Conservation (phyloP, 2,329 filamentous ascomycete species). For the Escovopsis sp. region DNA sequence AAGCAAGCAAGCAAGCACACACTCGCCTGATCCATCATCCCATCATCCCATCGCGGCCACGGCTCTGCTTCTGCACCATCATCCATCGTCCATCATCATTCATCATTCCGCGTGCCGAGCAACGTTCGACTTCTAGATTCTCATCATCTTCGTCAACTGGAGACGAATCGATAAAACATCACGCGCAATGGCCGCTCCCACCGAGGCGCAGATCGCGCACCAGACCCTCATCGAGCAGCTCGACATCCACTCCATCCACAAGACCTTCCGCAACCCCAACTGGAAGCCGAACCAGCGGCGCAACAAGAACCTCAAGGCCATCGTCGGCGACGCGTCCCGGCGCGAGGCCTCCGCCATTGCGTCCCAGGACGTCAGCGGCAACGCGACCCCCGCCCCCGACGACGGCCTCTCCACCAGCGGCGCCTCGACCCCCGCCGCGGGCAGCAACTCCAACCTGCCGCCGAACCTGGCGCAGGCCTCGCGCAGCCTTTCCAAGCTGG, state of each 20-base stretch:
- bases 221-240: conserved; percentile 78
- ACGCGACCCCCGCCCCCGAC: conserved; percentile 46
- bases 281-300: conserved; percentile 91
- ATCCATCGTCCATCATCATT: background rate
- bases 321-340: conserved; percentile 75
- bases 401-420: conserved; percentile 43
- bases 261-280: conserved; percentile 75
- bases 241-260: conserved; percentile 74
- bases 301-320: conserved; percentile 98
- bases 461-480: conserved; percentile 81
- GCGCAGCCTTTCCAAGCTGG: conserved; percentile 71
- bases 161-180: too few species aligned
- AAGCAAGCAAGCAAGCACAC: background rate
- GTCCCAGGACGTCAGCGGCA: conserved; percentile 62
- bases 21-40: too few species aligned
- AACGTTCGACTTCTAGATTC: background rate
- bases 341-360: conserved; percentile 81
- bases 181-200: conserved; percentile 39
- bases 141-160: too few species aligned
- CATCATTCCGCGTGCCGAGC: background rate
- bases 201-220: conserved; percentile 65
- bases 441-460: conserved; percentile 25
- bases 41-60: background rate
- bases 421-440: conserved; percentile 39
- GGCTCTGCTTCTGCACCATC: background rate